Evolutionary conservation across 73 alveolate species (phyloP).

Genomic region (Paramecium pentaurelia): DNA sequence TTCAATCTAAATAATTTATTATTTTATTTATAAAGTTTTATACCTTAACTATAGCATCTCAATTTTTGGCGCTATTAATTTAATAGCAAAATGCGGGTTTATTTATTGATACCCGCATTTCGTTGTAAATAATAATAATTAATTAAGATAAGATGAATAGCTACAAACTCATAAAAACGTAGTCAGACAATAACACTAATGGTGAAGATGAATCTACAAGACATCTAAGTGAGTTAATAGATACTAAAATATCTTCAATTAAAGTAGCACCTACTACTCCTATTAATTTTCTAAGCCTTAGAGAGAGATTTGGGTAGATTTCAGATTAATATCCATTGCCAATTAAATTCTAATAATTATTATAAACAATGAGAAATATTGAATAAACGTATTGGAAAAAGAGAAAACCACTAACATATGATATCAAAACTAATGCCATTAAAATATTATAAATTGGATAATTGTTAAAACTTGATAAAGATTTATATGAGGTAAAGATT

Average conservation of each 20-base stretch:
- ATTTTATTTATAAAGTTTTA: background rate
- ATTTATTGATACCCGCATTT: constrained; percentile 15
- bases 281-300: background rate
- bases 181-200: background rate
- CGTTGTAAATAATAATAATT: background rate
- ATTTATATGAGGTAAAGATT: background rate
- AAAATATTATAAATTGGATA: constrained; percentile 12
- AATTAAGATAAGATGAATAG: background rate
- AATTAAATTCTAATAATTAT: background rate
- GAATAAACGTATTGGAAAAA: constrained; percentile 21
- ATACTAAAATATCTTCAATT: background rate
- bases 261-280: background rate
- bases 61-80: constrained; percentile 31
- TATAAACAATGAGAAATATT: background rate
- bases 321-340: constrained; percentile 35
- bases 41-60: background rate
- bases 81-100: constrained; percentile 21
- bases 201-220: constrained; percentile 33
- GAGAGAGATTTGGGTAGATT: constrained; percentile 4
- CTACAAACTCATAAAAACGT: background rate
- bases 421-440: background rate
- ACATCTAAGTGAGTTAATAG: background rate
- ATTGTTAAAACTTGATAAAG: constrained; percentile 17
- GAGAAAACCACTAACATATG: background rate
- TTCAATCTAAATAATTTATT: background rate